Evolutionary conservation across 768 basidiomycete genomes (phyloP).

Genomic region (Mycena belliarum): DNA sequence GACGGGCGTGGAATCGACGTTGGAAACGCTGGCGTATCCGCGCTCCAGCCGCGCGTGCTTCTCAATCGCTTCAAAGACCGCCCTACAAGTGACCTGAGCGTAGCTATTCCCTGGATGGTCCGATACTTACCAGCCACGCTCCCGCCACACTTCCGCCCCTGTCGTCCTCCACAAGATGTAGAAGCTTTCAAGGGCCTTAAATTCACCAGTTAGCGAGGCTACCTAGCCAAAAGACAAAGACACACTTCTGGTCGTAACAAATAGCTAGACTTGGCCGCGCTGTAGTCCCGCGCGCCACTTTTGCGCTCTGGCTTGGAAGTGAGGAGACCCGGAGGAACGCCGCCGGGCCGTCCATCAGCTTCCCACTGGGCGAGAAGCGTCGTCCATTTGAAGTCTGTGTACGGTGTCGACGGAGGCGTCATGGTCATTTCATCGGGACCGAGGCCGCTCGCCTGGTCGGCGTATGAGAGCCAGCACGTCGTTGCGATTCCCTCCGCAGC

Average conservation of each 20-base stretch:
- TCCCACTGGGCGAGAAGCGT: slow-evolving; percentile 46
- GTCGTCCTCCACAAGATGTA: slow-evolving; percentile 57
- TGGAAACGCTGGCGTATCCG: slow-evolving; percentile 47
- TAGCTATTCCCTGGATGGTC: not conserved
- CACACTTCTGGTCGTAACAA: slow-evolving; percentile 54
- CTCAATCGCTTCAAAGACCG: slow-evolving; percentile 50
- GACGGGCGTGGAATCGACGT: slow-evolving; percentile 36
- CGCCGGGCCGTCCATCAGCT: slow-evolving; percentile 33
- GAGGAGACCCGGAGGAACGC: slow-evolving; percentile 36
- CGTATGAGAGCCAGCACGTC: slow-evolving; percentile 64
- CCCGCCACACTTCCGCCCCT: slow-evolving; percentile 50
- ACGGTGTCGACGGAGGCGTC: slow-evolving; percentile 21
- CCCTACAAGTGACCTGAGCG: slow-evolving; percentile 24
- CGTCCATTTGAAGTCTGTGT: slow-evolving; percentile 36
- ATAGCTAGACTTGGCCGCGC: slow-evolving; percentile 32
- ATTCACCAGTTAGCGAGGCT: not conserved
- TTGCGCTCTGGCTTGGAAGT: slow-evolving; percentile 22
- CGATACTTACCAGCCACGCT: slow-evolving; percentile 46
- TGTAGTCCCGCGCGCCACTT: slow-evolving; percentile 40
- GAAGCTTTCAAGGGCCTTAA: slow-evolving; percentile 52
- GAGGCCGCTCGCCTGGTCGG: slow-evolving; percentile 62
- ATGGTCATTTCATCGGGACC: slow-evolving; percentile 58
- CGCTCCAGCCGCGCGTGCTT: slow-evolving; percentile 42
- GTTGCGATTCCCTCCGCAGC: slow-evolving; percentile 64
- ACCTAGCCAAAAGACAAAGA: not conserved